Evolutionary conservation across 176 grass and related monocot genomes (phyloP), one percentile per base, ranked within the genome.

Genomic region (Aegilops sharonensis): DNA sequence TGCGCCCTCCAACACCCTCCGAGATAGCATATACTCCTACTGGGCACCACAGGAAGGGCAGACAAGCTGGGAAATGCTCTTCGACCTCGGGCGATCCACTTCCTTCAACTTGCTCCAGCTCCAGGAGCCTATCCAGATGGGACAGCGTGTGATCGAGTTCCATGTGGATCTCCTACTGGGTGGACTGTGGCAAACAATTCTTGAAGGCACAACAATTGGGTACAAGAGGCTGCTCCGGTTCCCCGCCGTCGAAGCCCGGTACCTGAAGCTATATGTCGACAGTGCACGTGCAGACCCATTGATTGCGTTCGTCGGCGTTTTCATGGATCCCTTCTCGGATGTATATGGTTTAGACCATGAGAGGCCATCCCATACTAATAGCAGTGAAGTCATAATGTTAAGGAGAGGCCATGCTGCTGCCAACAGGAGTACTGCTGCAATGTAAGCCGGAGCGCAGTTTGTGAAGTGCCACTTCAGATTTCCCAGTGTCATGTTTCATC

Each of bases 101-200:
- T 89, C 90, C 24, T 98, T 98, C 86, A 95, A 95, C 63, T 63
- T 95, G 71, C 81, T 98, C 31, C 96, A 92, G 76, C 74, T 94
- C 62, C 96, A 98, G 87, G 96, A 98, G 61, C 96, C 96, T 72
- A 92, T 98, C 87, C 92, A 98, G 68, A 86, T 95, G 94, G 96
- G 96, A 39, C 96, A 98, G 80, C 96, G 96, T 59, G 86, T 95
- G 11, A 88, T 94, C 6, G 45, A 86, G 75, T 98, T 98, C 42
- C 92, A 94, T 75, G 80, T 95, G 72, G 92, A 91, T 78, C 81
- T 84, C 67, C 59, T 94, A 66, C 65, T 67, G 52, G 70, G 86
- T 85, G 85, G 78, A 59, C 71, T 83, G 29, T 98, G 92, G 90
- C 81, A 88, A 81, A 95, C 85, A 6, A 79, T 92, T 71, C 18